Evolutionary conservation across 768 basidiomycete genomes (phyloP), one percentile per base, ranked within the genome.

Genomic region (Tricholoma sp.): DNA sequence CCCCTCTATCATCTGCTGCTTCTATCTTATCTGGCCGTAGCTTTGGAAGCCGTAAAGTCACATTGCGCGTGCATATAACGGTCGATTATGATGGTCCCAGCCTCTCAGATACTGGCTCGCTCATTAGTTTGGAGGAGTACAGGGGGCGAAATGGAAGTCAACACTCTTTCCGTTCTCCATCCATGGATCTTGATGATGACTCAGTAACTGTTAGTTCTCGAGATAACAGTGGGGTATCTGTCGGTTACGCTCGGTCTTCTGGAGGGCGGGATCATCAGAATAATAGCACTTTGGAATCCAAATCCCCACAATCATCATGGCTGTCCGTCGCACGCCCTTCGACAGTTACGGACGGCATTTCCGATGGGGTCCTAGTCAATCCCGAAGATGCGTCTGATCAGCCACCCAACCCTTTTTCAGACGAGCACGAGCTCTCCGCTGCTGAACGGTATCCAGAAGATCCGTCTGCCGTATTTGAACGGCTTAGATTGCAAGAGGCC

Each of bases 41-140:
- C 68, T 84, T 85, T 63, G 77, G 81, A 9, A 75, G 79, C 33
- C 77, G 81, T 44, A 92, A 85, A 67, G 88, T 97, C 55, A 89
- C 87, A 0, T 72, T 97, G 13, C 79, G 82, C 8, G 83, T 97
- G 34, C 78, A 86, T 45, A 85, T 98, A 41, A 76, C 77, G 8
- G 84, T 95, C 59, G 94, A 95, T 58, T 95, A 93, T 63, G 94
- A 97, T 68, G 92, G 92, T 0, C 92, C 89, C 12, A 91, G 88
- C 70, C 76, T 97, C 56, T 94, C 91, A 8, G 95, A 97, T 61
- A 91, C 93, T 2, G 85, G 84, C 9, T 94, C 92, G 8, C 72
- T 95, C 15, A 82, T 80, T 18, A 92, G 91, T 66, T 64, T 87
- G 65, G 89, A 95, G 42, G 88, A 91, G 61, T 85, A 84, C 72